Conservation (phyloP, 371 early-diverging fungal species). For the Mucor irregularis region DNA sequence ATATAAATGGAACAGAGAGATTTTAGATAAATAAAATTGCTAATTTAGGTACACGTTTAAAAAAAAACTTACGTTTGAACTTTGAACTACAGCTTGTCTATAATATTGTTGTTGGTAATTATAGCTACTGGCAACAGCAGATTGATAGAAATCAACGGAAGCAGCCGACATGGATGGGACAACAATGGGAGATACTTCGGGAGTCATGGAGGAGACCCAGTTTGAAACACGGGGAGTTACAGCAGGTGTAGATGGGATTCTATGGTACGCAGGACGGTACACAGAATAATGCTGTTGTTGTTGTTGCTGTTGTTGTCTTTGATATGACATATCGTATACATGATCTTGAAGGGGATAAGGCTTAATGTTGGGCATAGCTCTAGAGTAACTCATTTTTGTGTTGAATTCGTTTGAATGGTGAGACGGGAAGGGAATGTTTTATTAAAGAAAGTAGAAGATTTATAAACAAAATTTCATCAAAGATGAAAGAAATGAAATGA, state of each 20-base stretch:
- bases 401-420: too few relatives aligned
- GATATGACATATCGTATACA: constrained; percentile 5
- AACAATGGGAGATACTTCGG: constrained; percentile 24
- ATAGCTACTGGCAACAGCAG: constrained; percentile 2
- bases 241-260: constrained; percentile 23
- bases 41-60: too few relatives aligned
- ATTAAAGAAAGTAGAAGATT: constrained; percentile 6
- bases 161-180: constrained; percentile 31
- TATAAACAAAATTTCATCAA: constrained; percentile 11
- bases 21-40: background rate
- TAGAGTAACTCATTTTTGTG: constrained; percentile 18
- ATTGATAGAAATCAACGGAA: background rate
- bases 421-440: background rate
- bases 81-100: background rate
- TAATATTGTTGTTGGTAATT: background rate
- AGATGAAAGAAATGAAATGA: background rate
- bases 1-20: background rate
- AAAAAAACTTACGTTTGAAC: background rate
- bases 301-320: constrained; percentile 4
- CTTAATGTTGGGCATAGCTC: constrained; percentile 29
- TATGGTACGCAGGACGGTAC: constrained; percentile 34
- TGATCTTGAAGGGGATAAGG: constrained; percentile 27
- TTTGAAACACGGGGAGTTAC: constrained; percentile 1
- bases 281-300: constrained; percentile 14
- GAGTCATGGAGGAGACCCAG: constrained; percentile 10